Evolutionary conservation across 768 basidiomycete genomes (phyloP).

Genomic region (Udeniomyces megalosporus): DNA sequence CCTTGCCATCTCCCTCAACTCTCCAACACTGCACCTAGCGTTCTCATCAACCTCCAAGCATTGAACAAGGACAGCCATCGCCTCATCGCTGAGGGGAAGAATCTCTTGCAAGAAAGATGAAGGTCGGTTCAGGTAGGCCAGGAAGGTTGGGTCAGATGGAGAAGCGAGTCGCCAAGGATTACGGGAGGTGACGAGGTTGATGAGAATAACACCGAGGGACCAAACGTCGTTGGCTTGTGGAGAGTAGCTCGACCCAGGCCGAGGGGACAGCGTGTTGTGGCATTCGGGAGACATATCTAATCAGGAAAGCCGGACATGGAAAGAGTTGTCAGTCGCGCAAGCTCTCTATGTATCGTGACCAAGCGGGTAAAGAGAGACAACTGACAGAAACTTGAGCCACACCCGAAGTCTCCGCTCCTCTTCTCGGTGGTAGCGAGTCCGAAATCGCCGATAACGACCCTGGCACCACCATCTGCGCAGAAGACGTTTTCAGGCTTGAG

Average conservation of each 20-base stretch:
- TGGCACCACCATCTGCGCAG: not conserved
- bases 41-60: constrained; percentile 47
- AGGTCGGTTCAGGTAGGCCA: constrained; percentile 47
- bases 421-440: constrained; percentile 28
- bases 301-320: not conserved
- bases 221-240: constrained; percentile 80
- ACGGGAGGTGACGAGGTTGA: not conserved
- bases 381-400: constrained; percentile 48
- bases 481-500: constrained; percentile 72
- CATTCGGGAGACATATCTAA: constrained; percentile 26
- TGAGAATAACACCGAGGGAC: constrained; percentile 53
- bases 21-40: too few relatives aligned
- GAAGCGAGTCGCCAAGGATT: constrained; percentile 48
- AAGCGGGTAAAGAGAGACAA: constrained; percentile 23
- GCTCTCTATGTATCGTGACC: not conserved
- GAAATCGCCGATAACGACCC: constrained; percentile 27
- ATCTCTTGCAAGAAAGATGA: constrained; percentile 45
- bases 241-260: constrained; percentile 40
- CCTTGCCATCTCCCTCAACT: too few relatives aligned
- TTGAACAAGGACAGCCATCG: constrained; percentile 49
- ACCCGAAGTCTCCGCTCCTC: constrained; percentile 26
- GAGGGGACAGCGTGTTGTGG: constrained; percentile 39
- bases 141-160: constrained; percentile 53
- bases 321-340: not conserved
- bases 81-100: constrained; percentile 54